Base-by-base conservation (phyloP, 75 land plant species). In the Isoetes taiwanensis region DNA sequence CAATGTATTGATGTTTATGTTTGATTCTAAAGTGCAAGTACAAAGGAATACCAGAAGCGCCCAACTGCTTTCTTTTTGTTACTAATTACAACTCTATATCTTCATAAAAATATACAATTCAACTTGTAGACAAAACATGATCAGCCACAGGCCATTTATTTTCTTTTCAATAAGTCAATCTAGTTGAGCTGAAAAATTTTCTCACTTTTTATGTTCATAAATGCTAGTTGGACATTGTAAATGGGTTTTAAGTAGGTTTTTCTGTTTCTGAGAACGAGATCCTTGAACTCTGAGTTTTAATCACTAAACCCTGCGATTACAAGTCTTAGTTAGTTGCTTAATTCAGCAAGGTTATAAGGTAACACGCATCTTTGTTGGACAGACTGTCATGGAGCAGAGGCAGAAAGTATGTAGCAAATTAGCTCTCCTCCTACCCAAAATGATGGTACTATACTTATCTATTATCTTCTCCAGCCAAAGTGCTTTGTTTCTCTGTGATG, bases 401-500 rank as follows among this genome's bases (percentile, higher is more conserved):
- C 86, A 26, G 61, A 79, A 5, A 81, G 81, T 25, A 79, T 67
- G 72, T 90, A 90, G 96, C 86, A 80, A 55, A 65, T 85, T 8
- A 82, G 91, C 53, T 90, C 85, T 64, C 86, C 85, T 33, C 86
- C 80, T 23, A 90, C 96, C 28, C 76, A 83, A 30, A 78, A 90
- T 67, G 86, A 82, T 60, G 96, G 96, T 90, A 56, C 34, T 34
- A 8, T 1, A 5, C 1, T n/a, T 52, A 8, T 8, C 39, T 37
- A 14, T 37, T 37, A 9, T 14, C 14, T 9, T 37, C 14, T 37
- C 14, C 14, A 14, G 14, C 12, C 14, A 9, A n/a, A 9, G 9
- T 37, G 9, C 14, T 9, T 14, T 37, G 9, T 37, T 14, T 37
- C 14, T 37, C 9, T 9, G 39, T 37, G 12, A 37, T 9, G 9